Conservation (phyloP, 805 yeast genomes). For the Candida hispaniensis region DNA sequence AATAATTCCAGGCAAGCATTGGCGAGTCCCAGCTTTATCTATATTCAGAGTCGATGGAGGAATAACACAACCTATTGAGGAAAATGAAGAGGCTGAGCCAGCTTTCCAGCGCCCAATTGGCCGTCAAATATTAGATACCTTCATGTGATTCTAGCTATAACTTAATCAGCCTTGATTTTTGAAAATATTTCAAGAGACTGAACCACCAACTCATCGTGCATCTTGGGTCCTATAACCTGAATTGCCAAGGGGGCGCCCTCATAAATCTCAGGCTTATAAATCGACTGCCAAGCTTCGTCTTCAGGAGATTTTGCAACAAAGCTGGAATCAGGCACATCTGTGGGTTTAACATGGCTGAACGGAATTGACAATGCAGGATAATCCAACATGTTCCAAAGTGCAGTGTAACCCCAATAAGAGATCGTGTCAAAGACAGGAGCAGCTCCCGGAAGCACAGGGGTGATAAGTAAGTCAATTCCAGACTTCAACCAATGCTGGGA, state of each 20-base stretch:
- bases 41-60: constrained; percentile 11
- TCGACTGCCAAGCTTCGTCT: constrained; percentile 12
- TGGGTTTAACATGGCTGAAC: constrained; percentile 1
- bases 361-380: constrained; percentile 43
- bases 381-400: constrained; percentile 63
- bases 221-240: constrained; percentile 10
- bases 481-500: constrained; percentile 47
- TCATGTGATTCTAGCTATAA: constrained; percentile 5
- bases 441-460: constrained; percentile 41
- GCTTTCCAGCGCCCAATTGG: constrained; percentile 16
- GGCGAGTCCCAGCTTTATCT: constrained; percentile 32
- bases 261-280: constrained; percentile 2
- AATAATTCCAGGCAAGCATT: constrained; percentile 32
- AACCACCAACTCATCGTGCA: constrained; percentile 12
- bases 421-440: constrained; percentile 59
- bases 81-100: constrained; percentile 14
- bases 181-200: constrained; percentile 5
- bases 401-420: constrained; percentile 72
- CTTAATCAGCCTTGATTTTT: constrained; percentile 2
- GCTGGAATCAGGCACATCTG: constrained; percentile 1
- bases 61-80: constrained; percentile 7
- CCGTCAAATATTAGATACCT: constrained; percentile 17
- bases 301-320: constrained; percentile 2
- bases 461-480: constrained; percentile 53
- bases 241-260: constrained; percentile 9